Evolutionary conservation across 352 stramenopile genomes (phyloP).

Genomic region (Phytophthora fragariaefolia): DNA sequence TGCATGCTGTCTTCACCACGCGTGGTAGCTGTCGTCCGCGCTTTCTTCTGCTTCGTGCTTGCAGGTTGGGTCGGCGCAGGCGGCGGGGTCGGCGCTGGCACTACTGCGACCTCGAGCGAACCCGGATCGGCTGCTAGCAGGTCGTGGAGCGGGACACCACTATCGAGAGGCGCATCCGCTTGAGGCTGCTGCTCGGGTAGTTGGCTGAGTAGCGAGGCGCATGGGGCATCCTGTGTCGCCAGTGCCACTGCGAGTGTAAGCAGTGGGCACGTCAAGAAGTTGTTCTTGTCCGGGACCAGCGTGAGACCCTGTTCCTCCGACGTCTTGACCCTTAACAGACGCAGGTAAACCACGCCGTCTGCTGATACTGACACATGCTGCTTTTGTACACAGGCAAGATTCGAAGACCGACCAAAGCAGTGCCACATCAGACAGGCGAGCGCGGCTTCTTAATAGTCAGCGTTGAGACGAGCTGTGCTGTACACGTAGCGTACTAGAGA

Average conservation of each 20-base stretch:
- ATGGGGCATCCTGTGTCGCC: slow-evolving; percentile 12
- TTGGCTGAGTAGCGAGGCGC: slow-evolving; percentile 12
- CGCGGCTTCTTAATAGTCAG: slow-evolving; percentile 43
- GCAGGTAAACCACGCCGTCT: slow-evolving; percentile 31
- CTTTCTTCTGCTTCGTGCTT: too few relatives aligned
- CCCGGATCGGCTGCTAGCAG: too few relatives aligned
- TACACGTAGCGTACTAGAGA: too few relatives aligned
- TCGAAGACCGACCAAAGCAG: slow-evolving; percentile 40
- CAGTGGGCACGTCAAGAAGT: too few relatives aligned
- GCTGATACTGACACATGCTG: slow-evolving; percentile 29
- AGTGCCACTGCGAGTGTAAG: too few relatives aligned
- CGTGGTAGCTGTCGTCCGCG: too few relatives aligned
- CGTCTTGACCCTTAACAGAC: slow-evolving; percentile 37
- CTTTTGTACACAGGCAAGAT: slow-evolving; percentile 29
- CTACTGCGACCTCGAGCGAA: too few relatives aligned
- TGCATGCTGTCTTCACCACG: not conserved
- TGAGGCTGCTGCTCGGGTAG: slow-evolving; percentile 9
- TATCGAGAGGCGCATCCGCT: too few relatives aligned
- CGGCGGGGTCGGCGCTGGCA: too few relatives aligned
- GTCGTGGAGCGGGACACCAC: too few relatives aligned
- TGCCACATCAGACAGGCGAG: slow-evolving; percentile 42
- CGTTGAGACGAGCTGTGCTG: not conserved
- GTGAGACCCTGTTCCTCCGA: slow-evolving; percentile 35
- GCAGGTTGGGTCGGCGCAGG: too few relatives aligned
- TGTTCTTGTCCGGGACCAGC: too few relatives aligned